Conservation (phyloP, 352 stramenopile species). For the Globisporangium radiosum region DNA sequence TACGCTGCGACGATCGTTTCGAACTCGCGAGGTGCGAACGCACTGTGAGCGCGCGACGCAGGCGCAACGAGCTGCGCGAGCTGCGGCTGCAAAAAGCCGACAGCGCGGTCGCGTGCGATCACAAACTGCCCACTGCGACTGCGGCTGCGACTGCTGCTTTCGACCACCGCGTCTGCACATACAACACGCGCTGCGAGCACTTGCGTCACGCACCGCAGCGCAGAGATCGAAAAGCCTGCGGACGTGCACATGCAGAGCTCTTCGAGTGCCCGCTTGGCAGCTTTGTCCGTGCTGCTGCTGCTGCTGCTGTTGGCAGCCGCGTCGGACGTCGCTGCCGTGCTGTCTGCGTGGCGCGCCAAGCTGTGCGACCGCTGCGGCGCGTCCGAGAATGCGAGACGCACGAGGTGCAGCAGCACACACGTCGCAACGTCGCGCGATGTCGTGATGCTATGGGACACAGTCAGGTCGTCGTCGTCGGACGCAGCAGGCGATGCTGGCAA, state of each 20-base stretch:
- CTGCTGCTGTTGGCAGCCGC: neutral
- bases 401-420: constrained; percentile 14
- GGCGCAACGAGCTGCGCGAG: constrained; percentile 3
- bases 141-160: neutral
- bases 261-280: constrained; percentile 4
- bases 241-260: constrained; percentile 9
- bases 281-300: neutral
- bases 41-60: neutral
- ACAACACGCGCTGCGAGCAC: neutral
- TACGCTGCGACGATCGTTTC: constrained; percentile 15
- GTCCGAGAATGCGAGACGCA: constrained; percentile 15
- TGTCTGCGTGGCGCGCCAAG: too few species aligned
- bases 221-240: constrained; percentile 8
- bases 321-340: neutral
- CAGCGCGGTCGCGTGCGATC: constrained; percentile 5
- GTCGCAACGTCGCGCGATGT: constrained; percentile 9
- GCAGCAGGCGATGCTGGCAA: neutral
- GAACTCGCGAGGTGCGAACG: neutral
- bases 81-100: constrained; percentile 11
- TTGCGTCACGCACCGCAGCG: constrained; percentile 6
- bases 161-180: neutral
- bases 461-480: neutral
- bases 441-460: neutral
- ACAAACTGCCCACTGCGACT: neutral
- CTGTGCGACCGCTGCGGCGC: neutral